These are phyloP conservation scores for Chlamydomonas sphaeroides DNA, from an alignment of 139 green algal genomes.

Conservation along the genomic window DNA sequence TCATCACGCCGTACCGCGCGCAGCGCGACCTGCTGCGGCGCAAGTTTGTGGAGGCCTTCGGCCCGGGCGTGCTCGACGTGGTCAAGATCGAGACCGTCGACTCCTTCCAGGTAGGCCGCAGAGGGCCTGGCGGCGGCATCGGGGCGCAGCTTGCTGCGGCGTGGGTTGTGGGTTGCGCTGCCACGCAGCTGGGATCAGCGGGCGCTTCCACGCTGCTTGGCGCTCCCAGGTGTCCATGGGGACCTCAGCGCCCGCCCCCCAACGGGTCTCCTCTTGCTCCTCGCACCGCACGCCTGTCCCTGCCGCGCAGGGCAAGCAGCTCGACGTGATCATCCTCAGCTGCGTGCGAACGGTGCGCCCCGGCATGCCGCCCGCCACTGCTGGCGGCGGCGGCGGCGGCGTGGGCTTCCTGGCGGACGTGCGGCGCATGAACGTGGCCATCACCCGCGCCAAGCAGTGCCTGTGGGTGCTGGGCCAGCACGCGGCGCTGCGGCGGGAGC, in stretches of 20 bases:
- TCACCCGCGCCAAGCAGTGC: constrained; percentile 80
- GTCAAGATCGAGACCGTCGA: constrained; percentile 93
- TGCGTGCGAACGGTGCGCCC: constrained; percentile 72
- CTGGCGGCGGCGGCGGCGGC: background rate
- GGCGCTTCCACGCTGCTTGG: too few relatives aligned
- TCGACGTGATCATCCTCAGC: constrained; percentile 94
- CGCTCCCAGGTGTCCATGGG: too few relatives aligned
- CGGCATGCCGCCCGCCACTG: background rate
- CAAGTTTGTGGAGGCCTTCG: constrained; percentile 67
- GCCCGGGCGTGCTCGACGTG: constrained; percentile 46
- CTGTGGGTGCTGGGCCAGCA: constrained; percentile 84
- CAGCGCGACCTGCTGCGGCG: constrained; percentile 76
- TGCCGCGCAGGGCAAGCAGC: constrained; percentile 84
- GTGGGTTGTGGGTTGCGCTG: too few relatives aligned
- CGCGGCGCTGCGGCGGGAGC: constrained; percentile 62
- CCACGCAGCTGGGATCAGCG: too few relatives aligned
- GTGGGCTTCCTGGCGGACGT: constrained; percentile 87
- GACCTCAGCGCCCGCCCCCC: too few relatives aligned
- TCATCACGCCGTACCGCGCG: constrained; percentile 91
- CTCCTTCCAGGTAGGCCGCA: constrained; percentile 79
- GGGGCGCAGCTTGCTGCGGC: too few relatives aligned
- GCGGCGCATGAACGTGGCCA: constrained; percentile 89
- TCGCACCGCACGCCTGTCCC: background rate
- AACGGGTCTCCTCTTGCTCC: too few relatives aligned
- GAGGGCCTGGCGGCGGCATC: too few relatives aligned